Percentiles rank a stretch among this genome's conserved stretches.
These are phyloP conservation scores for Capsaspora owczarzaki DNA, from an alignment of 78 protist genomes.

Conservation along the genomic window DNA sequence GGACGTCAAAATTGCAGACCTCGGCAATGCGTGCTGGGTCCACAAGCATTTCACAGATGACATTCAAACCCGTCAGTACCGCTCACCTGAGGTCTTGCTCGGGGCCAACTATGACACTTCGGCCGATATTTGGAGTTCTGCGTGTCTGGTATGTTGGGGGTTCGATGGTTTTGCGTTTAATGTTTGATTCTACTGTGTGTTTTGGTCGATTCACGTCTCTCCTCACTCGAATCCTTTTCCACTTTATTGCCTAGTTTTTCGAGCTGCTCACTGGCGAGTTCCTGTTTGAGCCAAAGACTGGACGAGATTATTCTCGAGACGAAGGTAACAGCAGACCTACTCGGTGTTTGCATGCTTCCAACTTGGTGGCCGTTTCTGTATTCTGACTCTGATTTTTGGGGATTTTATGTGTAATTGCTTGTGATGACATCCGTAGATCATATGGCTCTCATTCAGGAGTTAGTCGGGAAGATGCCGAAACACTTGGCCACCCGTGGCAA, in stretches of 20 bases:
- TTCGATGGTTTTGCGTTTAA: background rate
- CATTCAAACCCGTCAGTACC: slow-evolving; percentile 95
- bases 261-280: slow-evolving; percentile 93
- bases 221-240: background rate
- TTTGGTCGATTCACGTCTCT: background rate
- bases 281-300: slow-evolving; percentile 78
- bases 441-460: slow-evolving; percentile 65
- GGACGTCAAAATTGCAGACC: slow-evolving; percentile 76
- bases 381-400: background rate
- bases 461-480: slow-evolving; percentile 71
- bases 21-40: slow-evolving; percentile 97
- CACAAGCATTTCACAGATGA: slow-evolving; percentile 75
- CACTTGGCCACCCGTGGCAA: slow-evolving; percentile 22
- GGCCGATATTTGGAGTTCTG: slow-evolving; percentile 73
- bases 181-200: background rate
- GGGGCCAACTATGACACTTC: slow-evolving; percentile 58
- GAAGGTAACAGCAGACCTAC: slow-evolving; percentile 51
- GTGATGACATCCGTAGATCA: slow-evolving; percentile 34
- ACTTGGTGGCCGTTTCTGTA: too few relatives aligned
- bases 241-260: slow-evolving; percentile 19
- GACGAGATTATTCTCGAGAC: slow-evolving; percentile 51
- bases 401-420: slow-evolving; percentile 33
- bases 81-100: slow-evolving; percentile 89
- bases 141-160: slow-evolving; percentile 25
- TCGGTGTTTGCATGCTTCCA: too few relatives aligned